Base-by-base conservation (phyloP, 2,329 filamentous ascomycete species). In the Phyllosticta ampelicida region DNA sequence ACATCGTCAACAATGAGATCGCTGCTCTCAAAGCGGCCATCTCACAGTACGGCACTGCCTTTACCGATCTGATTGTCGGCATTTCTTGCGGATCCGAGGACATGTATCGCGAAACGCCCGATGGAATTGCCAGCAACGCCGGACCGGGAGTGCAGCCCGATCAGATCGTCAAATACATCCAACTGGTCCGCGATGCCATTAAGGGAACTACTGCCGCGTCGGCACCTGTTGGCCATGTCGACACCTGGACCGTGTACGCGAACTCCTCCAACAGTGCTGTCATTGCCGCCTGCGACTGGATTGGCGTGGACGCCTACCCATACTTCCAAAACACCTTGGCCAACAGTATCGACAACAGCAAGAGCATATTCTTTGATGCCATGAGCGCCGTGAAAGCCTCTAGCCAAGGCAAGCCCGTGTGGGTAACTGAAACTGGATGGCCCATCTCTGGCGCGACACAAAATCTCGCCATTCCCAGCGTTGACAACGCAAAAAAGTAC, bases 401-500 rank as follows among this genome's bases (percentile, higher is more conserved):
- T 51, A 78, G 82, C 36, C 75, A 78, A 36, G 82, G 81, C 68
- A 92, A 90, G 79, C 77, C 81, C 18, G 81, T 95, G 65, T 94
- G 88, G 88, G 80, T 95, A 62, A 94, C 90, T 26, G 90, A 95
- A 79, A 94, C 89, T 16, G 90, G 90, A 63, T 94, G 88, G 83
- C 90, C 90, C 53, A 83, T 90, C 56, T 83, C 78, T 65, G 90
- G 90, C 58, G 74, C 80, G 63, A 78, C 75, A 1, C 74, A 80
- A 61, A 84, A 84, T 62, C 63, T 67, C 59, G 88, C 83, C 48
- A 78, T 86, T 9, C 78, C 90, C 5, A 84, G 77, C 36, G 62
- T 75, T 29, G 75, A 79, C 56, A 91, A 92, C 68, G 89, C 90
- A 50, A 79, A 88, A 76, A 80, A 73, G n/a, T 96, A 83, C 80